A percentile compares a stretch with the other conserved stretches of the same genome.
Conservation (phyloP, 306 rosid genomes). For the Glycyrrhiza uralensis region DNA sequence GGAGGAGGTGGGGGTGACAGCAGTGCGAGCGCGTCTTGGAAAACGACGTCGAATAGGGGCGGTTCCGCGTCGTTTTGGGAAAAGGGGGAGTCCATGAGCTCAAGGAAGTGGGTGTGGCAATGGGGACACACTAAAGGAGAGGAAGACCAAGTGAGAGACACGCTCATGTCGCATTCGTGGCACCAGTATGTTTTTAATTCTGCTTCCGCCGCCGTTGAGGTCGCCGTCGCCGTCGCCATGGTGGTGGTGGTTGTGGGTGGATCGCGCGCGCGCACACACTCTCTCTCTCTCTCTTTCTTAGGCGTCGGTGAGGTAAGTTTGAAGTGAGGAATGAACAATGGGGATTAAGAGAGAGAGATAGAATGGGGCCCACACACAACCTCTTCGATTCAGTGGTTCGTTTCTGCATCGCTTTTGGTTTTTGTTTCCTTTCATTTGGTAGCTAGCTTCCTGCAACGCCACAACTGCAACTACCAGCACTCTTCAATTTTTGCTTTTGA, state of each 20-base stretch:
- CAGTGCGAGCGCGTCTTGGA: conserved; percentile 22
- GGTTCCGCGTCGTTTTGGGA: conserved; percentile 33
- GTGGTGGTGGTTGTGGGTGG: conserved; percentile 7
- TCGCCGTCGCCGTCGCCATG: neutral
- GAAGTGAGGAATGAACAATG: neutral
- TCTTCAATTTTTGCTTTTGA: no score
- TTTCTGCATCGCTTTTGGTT: conserved; percentile 22
- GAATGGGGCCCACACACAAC: conserved; percentile 30
- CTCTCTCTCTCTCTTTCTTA: neutral
- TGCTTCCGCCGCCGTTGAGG: neutral
- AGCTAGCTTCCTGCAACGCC: neutral
- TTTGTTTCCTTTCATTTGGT: conserved; percentile 15
- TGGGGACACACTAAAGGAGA: conserved; percentile 58
- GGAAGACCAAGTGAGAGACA: conserved; percentile 33
- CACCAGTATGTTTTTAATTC: conserved; percentile 78
- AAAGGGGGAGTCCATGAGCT: conserved; percentile 67
- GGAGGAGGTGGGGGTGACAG: neutral
- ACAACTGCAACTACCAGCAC: neutral
- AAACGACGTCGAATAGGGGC: conserved; percentile 14
- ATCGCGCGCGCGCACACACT: neutral
- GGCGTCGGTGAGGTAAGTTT: neutral
- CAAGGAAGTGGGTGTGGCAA: conserved; percentile 68
- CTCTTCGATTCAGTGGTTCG: neutral
- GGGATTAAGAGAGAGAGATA: conserved; percentile 17
- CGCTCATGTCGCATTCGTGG: conserved; percentile 93